Evolutionary conservation across 2,329 filamentous ascomycete genomes (phyloP).

Genomic region (Ceratocystis eucalypticola): DNA sequence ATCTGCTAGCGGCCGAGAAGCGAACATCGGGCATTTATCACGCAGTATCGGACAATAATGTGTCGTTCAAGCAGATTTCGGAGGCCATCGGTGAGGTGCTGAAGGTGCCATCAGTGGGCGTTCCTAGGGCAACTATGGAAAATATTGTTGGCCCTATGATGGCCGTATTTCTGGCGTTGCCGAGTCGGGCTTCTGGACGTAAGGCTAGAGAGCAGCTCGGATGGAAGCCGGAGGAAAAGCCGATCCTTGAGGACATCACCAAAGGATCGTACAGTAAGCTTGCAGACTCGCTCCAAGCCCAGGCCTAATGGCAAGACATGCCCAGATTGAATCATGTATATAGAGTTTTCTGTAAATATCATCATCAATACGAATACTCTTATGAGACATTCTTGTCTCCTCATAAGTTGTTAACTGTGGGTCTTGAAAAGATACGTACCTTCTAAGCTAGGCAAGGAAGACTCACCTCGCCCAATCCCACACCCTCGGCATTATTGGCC

Average conservation of each 20-base stretch:
- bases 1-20: conserved; percentile 29
- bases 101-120: conserved; percentile 21
- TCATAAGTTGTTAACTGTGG: too few species aligned
- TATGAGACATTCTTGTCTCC: too few species aligned
- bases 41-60: conserved; percentile 23
- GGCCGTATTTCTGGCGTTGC: conserved; percentile 25
- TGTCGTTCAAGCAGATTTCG: conserved; percentile 25
- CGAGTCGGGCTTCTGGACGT: conserved; percentile 26
- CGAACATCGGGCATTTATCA: conserved; percentile 29
- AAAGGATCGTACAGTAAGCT: conserved; percentile 23
- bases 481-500: too few species aligned
- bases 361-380: too few species aligned
- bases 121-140: conserved; percentile 19
- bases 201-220: conserved; percentile 30
- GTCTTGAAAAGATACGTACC: too few species aligned
- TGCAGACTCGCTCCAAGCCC: conserved; percentile 18
- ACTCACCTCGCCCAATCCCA: too few species aligned
- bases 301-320: neutral
- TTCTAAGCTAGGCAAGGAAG: too few species aligned
- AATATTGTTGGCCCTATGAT: conserved; percentile 27
- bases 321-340: neutral
- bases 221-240: conserved; percentile 27
- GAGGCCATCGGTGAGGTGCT: conserved; percentile 23
- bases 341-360: neutral
- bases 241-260: conserved; percentile 27